Evolutionary conservation across 2,329 filamentous ascomycete species (phyloP), one percentile per base, ranked within the genome.

Genomic region (Westerdykella sp.): DNA sequence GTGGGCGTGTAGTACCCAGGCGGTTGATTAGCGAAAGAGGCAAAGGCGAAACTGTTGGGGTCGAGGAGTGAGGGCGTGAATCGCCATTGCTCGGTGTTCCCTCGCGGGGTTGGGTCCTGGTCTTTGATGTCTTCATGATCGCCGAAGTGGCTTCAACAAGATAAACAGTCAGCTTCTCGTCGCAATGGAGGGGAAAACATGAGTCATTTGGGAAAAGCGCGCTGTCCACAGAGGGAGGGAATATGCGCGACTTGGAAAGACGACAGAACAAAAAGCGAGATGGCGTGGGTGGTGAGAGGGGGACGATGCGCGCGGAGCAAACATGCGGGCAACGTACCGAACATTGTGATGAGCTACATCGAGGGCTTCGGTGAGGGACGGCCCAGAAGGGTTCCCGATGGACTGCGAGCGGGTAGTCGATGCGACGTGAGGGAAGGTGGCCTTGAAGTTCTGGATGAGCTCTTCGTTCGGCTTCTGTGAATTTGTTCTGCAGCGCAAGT

Each of bases 31-130:
- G 84, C 81, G 60, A 95, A 91, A 43, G 77, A 76, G 46, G 81
- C 77, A 68, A 95, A 96, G 18, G 81, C 80, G 64, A 87, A 87
- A 23, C 87, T 85, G 65, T 84, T 88, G 14, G 88, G 82, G 62
- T 97, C 91, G 62, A 97, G 78, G 44, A 95, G 74, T 16, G 89
- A 93, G 4, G 90, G 88, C 2, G 90, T 95, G 60, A 95, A 89
- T 53, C 85, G 80, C 83, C 90, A 93, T 55, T 79, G 81, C 55
- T 96, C 89, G 58, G 85, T 82, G 34, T 84, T 79, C 14, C 83
- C 85, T 63, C 85, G 80, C 5, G 88, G 87, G 3, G 87, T 95
- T 15, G 86, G 84, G 60, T 95, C 88, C 59, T 85, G 80, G 67
- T 93, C 85, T 64, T 87, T 87, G 50, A 79, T 68, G 44, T 74